Evolutionary conservation across 352 stramenopile genomes (phyloP), one percentile per base, ranked within the genome.

Genomic region (Phytophthora hybrid): DNA sequence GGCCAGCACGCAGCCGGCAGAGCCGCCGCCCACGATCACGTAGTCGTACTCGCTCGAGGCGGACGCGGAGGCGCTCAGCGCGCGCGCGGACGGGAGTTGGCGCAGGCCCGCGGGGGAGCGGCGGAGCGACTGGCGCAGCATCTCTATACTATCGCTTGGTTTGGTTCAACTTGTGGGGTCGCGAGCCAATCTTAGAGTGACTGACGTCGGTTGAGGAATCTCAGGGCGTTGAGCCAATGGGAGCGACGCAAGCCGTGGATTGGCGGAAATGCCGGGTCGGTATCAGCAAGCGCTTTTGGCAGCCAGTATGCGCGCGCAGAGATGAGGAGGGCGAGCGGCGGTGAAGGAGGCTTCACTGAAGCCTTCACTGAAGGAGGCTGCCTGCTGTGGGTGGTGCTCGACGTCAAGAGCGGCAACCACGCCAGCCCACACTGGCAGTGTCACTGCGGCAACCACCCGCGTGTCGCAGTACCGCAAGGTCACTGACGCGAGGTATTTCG

Each of bases 11-110:
- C 92, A 98, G 39, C 95, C 94, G 16, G 93, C 94, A 0, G 92
- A 96, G 31, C 95, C 95, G 19, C 79, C 93, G 63, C 95, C 95
- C 19, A 98, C 91, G 60, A 98, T 92, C 49, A 98, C 93, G 77
- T 97, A 98, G 81, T 98, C 94, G 78, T 89, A 95, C 64, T 91
- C 34, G 34, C 34, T 41, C 68, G 34, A 41, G 34, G 34, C 11
- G 34, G 34, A 41, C 9, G 34, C 34, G 34, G 34, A 10, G 10
- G 32, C 52, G 1, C 34, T 74, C 10, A 39, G 37, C 8, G 56
- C 8, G 16, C 18, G 59, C 18, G 14, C 10, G 8, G 13, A 3
- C 18, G 1, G 3, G 1, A 41, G 21, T 10, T 21, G 41, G 47
- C 18, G 47, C 47, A 19, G 18, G 47, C 47, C 11, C 18, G n/a